Evolutionary conservation across 139 green algal genomes (phyloP).

Genomic region (Pleodorina starrii): DNA sequence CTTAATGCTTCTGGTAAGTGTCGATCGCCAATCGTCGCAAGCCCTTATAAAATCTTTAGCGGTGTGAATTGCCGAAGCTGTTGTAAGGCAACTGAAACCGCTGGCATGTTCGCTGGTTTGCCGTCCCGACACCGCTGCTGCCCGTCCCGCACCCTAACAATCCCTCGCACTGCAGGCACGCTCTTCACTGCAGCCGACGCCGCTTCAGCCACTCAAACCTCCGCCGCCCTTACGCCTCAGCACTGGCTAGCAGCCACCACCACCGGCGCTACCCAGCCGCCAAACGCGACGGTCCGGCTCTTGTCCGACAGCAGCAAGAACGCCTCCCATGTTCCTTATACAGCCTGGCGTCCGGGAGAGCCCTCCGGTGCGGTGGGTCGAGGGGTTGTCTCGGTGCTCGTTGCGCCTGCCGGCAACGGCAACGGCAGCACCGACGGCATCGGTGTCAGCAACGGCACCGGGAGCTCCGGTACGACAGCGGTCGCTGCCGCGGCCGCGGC

Average conservation of each 20-base stretch:
- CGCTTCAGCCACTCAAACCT: not conserved
- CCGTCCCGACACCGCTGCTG: too few relatives aligned
- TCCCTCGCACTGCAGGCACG: conserved; percentile 14
- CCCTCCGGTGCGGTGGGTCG: not conserved
- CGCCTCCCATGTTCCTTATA: not conserved
- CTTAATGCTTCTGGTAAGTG: too few relatives aligned
- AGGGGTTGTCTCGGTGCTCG: not conserved
- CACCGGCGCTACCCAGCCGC: not conserved
- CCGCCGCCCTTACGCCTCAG: not conserved
- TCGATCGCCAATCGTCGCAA: too few relatives aligned
- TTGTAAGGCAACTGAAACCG: too few relatives aligned
- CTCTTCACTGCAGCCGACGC: conserved; percentile 7
- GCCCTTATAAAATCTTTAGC: too few relatives aligned
- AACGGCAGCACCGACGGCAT: not conserved
- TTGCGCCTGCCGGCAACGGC: not conserved
- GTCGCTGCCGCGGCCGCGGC: too few relatives aligned
- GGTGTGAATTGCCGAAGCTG: too few relatives aligned
- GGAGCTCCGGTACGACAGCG: not conserved
- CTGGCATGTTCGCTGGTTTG: too few relatives aligned
- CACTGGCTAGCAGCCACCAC: conserved; percentile 16
- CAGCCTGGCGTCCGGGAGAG: not conserved
- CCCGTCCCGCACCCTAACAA: not conserved
- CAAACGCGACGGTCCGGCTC: not conserved
- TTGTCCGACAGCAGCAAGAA: not conserved
- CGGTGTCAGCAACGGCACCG: not conserved